Evolutionary conservation across 768 basidiomycete genomes (phyloP).

Genomic region (Lentinula sp.): DNA sequence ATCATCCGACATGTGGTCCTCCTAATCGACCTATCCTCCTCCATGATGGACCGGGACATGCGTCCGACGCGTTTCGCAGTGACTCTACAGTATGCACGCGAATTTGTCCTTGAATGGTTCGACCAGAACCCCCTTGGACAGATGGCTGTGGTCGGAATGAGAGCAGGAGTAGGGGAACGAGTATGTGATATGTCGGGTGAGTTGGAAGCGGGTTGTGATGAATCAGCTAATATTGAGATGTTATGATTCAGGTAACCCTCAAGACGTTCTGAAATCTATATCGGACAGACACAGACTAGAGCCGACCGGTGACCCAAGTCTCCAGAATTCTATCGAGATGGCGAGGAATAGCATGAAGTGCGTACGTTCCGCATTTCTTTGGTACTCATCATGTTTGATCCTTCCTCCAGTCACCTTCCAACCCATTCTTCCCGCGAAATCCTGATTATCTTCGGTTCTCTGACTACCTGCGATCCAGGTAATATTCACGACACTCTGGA

Average conservation of each 20-base stretch:
- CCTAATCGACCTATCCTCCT: slow-evolving; percentile 83
- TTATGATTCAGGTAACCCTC: slow-evolving; percentile 74
- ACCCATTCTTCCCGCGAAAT: slow-evolving; percentile 96
- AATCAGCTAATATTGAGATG: not conserved
- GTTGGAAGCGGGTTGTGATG: slow-evolving; percentile 12
- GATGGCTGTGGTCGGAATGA: slow-evolving; percentile 91
- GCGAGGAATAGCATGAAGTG: slow-evolving; percentile 91
- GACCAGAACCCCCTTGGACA: slow-evolving; percentile 99
- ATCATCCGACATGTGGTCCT: slow-evolving; percentile 96
- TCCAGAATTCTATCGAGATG: slow-evolving; percentile 98
- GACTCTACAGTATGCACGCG: slow-evolving; percentile 82
- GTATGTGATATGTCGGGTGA: slow-evolving; percentile 90
- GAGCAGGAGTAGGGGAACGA: slow-evolving; percentile 86
- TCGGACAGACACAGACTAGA: slow-evolving; percentile 84
- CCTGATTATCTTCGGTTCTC: slow-evolving; percentile 86
- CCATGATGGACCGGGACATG: slow-evolving; percentile 97
- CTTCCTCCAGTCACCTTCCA: slow-evolving; percentile 75
- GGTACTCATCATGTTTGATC: slow-evolving; percentile 5
- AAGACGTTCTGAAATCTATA: slow-evolving; percentile 87
- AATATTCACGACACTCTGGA: slow-evolving; percentile 94
- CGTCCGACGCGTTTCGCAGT: slow-evolving; percentile 91
- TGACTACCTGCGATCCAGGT: slow-evolving; percentile 95
- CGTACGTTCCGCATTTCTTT: slow-evolving; percentile 7
- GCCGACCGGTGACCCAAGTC: slow-evolving; percentile 86
- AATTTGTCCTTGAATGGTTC: slow-evolving; percentile 96